These are phyloP conservation scores for Roridomyces roridus DNA, from an alignment of 768 basidiomycete genomes.

Conservation along the genomic window DNA sequence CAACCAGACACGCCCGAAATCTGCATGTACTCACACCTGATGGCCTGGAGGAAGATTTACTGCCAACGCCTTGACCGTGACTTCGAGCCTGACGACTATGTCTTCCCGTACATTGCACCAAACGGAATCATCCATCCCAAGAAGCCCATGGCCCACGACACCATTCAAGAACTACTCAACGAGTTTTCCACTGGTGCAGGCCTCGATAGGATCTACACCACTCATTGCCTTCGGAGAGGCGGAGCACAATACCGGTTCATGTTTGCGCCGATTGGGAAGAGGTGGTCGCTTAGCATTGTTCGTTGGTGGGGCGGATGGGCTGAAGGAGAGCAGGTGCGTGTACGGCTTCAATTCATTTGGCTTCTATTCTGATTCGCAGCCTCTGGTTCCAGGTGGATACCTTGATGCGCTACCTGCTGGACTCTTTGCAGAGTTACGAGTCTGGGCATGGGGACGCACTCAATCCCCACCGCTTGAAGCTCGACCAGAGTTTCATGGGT, in stretches of 20 bases:
- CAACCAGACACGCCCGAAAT: constrained; percentile 33
- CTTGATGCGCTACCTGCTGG: constrained; percentile 40
- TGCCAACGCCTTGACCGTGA: constrained; percentile 22
- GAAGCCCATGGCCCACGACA: constrained; percentile 33
- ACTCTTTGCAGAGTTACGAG: constrained; percentile 39
- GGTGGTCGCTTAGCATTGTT: constrained; percentile 41
- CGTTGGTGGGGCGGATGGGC: constrained; percentile 56
- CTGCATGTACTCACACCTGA: constrained; percentile 36
- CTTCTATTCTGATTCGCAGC: not conserved
- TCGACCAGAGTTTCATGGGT: constrained; percentile 32
- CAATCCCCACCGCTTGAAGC: constrained; percentile 27
- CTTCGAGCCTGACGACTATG: constrained; percentile 34
- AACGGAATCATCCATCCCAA: constrained; percentile 32
- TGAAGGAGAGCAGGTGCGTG: constrained; percentile 42
- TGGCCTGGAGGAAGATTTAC: constrained; percentile 29
- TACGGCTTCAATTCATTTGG: constrained; percentile 25
- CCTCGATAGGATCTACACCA: constrained; percentile 33
- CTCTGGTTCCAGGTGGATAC: constrained; percentile 39
- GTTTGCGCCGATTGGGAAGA: constrained; percentile 38
- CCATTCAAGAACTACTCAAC: constrained; percentile 32
- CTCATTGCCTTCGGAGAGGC: constrained; percentile 42
- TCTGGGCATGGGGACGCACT: constrained; percentile 35
- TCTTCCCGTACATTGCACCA: constrained; percentile 39
- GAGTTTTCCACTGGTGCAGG: constrained; percentile 33
- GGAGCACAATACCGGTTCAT: constrained; percentile 48